Evolutionary conservation across 306 rosid genomes (phyloP), one percentile per base, ranked within the genome.

Genomic region (Vigna nakashimae): DNA sequence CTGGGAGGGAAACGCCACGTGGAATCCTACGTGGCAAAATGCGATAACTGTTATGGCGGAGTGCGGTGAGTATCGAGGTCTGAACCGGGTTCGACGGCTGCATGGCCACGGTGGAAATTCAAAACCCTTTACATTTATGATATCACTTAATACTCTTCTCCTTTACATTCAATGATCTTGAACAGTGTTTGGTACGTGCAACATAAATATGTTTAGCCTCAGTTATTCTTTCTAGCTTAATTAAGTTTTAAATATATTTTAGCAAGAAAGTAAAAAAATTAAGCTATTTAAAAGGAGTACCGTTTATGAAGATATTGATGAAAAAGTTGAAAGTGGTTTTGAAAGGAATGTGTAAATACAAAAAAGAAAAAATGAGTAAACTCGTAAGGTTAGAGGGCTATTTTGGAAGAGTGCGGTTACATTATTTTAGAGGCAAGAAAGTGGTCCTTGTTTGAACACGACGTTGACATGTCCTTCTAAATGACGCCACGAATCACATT

Each of bases 11-110:
- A 9, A 0, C 2, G 85, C 86, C 89, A 89, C 87, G 79, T 84
- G 82, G 16, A 0, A 28, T 30, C 85, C 82, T 59, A 79, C 83
- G 82, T 87, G 89, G 90, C 76, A 46, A 2, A 12, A 14, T 2
- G 5, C 4, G 0, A n/a, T 73, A 80, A 63, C 77, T 67, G 36
- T n/a, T 71, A 17, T 18, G 30, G 38, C 9, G 34, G 40, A 28
- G 46, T 50, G 26, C 1, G 43, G 63, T 78, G 49, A 81, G 86
- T 82, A 86, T 84, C 45, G 46, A 42, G 28, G 12, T 6, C 2
- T 24, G 46, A 55, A 77, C 83, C 68, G 43, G 80, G 78, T 64
- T 77, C 45, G 76, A 48, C 48, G 49, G 50, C 10, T 74, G 80
- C 74, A 68, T 65, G 89, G 83, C 45, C 50, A 40, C 67, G 73